Percentiles rank a stretch among this genome's conserved stretches.
Conservation (phyloP, 805 yeast genomes). For the Candida koratica region DNA sequence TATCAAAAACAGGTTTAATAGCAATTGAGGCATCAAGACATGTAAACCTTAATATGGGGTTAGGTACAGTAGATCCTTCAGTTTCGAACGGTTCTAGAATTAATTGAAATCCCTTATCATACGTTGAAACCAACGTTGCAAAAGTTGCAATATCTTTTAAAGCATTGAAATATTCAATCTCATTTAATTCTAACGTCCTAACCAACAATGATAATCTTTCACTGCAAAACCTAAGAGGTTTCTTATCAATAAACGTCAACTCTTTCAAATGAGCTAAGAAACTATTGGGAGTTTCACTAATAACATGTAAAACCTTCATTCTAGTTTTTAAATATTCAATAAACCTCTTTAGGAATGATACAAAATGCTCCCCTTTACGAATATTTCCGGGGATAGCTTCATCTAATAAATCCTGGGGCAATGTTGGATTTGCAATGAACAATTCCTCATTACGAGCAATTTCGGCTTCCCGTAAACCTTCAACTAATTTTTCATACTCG, state of each 20-base stretch:
- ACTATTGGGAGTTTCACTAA: conserved; percentile 95
- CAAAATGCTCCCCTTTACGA: conserved; percentile 94
- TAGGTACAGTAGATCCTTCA: conserved; percentile 90
- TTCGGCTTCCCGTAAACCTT: conserved; percentile 83
- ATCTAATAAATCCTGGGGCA: conserved; percentile 77
- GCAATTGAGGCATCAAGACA: conserved; percentile 98
- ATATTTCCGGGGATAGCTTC: conserved; percentile 98
- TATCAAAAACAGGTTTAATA: conserved; percentile 92
- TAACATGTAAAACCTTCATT: conserved; percentile 96
- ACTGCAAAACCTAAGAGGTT: conserved; percentile 88
- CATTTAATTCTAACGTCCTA: conserved; percentile 79
- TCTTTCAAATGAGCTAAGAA: conserved; percentile 91
- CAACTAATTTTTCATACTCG: conserved; percentile 88
- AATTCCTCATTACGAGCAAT: conserved; percentile 55
- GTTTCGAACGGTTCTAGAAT: conserved; percentile 95
- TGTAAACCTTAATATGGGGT: conserved; percentile 88
- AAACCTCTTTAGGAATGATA: conserved; percentile 86
- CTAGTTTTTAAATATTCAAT: conserved; percentile 93
- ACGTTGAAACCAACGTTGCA: conserved; percentile 93
- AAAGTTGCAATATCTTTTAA: conserved; percentile 94
- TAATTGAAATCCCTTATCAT: conserved; percentile 86
- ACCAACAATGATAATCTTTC: conserved; percentile 87
- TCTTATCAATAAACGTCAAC: conserved; percentile 84
- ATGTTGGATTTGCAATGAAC: conserved; percentile 82
- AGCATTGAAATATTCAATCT: conserved; percentile 89